Percentiles rank a stretch among this genome's conserved stretches.
Evolutionary conservation across 176 grass and related monocot species (phyloP).

Genomic region (Phyllostachys edulis): DNA sequence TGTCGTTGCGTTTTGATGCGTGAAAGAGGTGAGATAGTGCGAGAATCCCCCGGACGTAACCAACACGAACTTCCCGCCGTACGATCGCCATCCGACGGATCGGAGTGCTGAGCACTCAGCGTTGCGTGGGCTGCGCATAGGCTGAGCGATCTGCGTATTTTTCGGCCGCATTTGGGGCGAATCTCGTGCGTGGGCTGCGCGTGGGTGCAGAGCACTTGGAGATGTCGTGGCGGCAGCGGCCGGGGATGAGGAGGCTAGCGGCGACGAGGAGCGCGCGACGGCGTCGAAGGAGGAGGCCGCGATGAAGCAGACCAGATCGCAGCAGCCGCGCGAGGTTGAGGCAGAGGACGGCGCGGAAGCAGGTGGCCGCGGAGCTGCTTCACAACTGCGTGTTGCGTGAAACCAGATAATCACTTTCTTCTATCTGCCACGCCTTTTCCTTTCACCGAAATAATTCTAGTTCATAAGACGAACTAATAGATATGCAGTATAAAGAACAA

Average conservation of each 20-base stretch:
- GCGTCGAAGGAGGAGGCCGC: neutral
- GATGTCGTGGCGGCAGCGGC: neutral
- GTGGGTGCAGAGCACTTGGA: neutral
- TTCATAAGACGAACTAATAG: too few relatives aligned
- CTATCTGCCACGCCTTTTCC: too few relatives aligned
- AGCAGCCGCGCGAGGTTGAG: neutral
- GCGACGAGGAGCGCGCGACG: neutral
- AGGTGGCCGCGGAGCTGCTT: neutral
- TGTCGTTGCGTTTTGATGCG: too few relatives aligned
- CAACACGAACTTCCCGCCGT: neutral
- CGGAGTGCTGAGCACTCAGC: neutral
- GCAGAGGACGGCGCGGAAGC: neutral
- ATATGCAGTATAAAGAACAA: too few relatives aligned
- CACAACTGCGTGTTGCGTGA: neutral
- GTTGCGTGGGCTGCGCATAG: neutral
- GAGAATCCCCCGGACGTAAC: neutral
- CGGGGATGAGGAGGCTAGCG: neutral
- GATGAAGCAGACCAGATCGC: neutral
- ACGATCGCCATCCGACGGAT: neutral
- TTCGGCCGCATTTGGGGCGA: too few relatives aligned
- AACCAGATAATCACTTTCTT: too few relatives aligned
- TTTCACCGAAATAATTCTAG: too few relatives aligned
- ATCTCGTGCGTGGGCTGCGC: neutral
- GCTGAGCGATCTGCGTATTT: too few relatives aligned
- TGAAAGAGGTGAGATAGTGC: neutral